These are phyloP conservation scores for Glycyrrhiza uralensis DNA, from an alignment of 306 rosid species.

Conservation along the genomic window DNA sequence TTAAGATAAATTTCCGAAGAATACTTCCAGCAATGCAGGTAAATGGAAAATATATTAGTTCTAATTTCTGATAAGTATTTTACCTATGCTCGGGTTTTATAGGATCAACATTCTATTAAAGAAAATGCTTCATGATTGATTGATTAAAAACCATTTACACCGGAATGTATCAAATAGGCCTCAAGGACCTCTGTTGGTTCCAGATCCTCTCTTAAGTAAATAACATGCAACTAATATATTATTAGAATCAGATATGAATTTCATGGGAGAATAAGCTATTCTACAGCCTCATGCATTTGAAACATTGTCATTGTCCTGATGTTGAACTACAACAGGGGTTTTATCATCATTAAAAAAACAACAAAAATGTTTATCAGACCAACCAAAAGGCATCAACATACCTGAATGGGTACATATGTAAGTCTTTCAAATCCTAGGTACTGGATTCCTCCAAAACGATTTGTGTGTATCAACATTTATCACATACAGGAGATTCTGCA, in stretches of 20 bases:
- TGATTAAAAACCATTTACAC: not conserved
- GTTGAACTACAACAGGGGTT: not conserved
- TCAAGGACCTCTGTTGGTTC: not conserved
- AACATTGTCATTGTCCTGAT: no score
- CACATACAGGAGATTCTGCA: conserved; percentile 84
- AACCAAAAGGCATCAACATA: conserved; percentile 21
- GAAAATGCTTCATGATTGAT: not conserved
- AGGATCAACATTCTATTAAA: not conserved
- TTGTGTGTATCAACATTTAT: conserved; percentile 61
- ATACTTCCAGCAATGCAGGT: not conserved
- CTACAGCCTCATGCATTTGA: no score
- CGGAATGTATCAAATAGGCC: not conserved
- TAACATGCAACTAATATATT: not conserved
- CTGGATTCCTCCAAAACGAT: conserved; percentile 75
- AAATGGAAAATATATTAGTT: no score
- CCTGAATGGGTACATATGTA: conserved; percentile 91
- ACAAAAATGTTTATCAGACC: not conserved
- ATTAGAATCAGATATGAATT: not conserved
- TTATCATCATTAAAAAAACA: not conserved
- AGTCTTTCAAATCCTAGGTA: conserved; percentile 92
- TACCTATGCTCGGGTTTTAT: no score
- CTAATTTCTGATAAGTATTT: not conserved
- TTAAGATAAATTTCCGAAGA: not conserved
- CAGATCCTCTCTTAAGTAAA: not conserved
- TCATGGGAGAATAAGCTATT: not conserved